Base-by-base conservation (phyloP, 2,329 filamentous ascomycete genomes). In the Kalmusia sp. region DNA sequence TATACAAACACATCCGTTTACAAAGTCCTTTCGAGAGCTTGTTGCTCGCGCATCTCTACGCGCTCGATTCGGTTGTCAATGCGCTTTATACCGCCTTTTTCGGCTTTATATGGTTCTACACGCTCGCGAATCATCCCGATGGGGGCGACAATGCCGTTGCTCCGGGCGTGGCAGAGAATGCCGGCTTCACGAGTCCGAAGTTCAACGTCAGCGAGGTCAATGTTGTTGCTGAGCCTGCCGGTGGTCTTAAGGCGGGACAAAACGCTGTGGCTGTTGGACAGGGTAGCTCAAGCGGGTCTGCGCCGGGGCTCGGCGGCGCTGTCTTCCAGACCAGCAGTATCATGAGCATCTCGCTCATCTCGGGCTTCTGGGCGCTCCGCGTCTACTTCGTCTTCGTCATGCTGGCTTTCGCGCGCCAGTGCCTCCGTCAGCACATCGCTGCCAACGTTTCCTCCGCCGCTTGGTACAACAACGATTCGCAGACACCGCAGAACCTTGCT, bases 381-480 rank as follows among this genome's bases (percentile, higher is more conserved):
- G 74, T 92, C 25, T 97, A 97, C 78, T 93, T 96, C 65, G 86
- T 90, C 62, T 79, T 96, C 31, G 83, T 97, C 49, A 86, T 96
- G 72, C 87, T 96, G 76, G 87, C 91, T 6, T 95, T 90, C 72
- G 91, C 93, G 3, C 85, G 91, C 58, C 85, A 88, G 69, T 88
- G 91, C 12, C 77, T 97, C 44, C 84, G 90, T 54, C 87, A 87
- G 62, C 86, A 91, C 70, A 81, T 89, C 44, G 77, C 82, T 28
- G 67, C 68, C 27, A 75, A 70, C 59, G 73, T 79, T 14, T 78
- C 78, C 6, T 65, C 62, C 19, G 66, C 78, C 12, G 75, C 79
- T n/a, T 79, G 78, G 60, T 71, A 71, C 62, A 66, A 64, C 57
- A 65, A 62, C 39, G 64, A 80, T 51, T 52, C 67, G 19, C 71